phyloP scores from a whole-genome alignment of 2,329 filamentous ascomycete genomes.

The Fusarium oligoseptatum region DNA sequence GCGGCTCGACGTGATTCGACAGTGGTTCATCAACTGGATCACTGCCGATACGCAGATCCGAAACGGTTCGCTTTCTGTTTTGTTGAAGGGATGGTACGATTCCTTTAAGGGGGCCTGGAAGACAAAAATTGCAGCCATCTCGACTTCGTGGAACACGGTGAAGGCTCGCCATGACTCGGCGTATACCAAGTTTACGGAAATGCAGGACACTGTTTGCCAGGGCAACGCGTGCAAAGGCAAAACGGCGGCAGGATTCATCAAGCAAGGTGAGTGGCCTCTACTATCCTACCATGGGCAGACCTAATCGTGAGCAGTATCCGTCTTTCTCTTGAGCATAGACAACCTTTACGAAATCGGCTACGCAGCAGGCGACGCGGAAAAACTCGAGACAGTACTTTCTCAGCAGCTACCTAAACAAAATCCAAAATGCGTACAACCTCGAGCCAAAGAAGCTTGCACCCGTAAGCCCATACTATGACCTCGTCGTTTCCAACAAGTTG shows the following conservation, averaged over 20 bases:
- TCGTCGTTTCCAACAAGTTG: not conserved
- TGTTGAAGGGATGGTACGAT: constrained; percentile 24
- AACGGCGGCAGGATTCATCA: constrained; percentile 24
- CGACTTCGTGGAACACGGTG: not conserved
- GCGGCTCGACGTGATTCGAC: not conserved
- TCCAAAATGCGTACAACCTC: constrained; percentile 7
- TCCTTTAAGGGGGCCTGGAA: constrained; percentile 21
- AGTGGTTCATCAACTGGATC: constrained; percentile 32
- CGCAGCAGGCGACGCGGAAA: not conserved
- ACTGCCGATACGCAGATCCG: constrained; percentile 8
- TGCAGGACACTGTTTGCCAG: constrained; percentile 17
- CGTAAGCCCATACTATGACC: not conserved
- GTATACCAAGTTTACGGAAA: constrained; percentile 2
- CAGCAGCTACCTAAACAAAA: constrained; percentile 12
- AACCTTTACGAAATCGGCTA: constrained; percentile 14
- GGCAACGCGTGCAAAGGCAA: constrained; percentile 30
- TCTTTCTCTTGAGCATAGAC: constrained; percentile 18
- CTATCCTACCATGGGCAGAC: rapidly evolving
- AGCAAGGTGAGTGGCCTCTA: not conserved
- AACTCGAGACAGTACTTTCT: constrained; percentile 19
- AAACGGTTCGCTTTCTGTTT: constrained; percentile 15
- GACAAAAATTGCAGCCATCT: constrained; percentile 24
- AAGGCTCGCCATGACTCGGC: not conserved
- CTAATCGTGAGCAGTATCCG: constrained; percentile 6
- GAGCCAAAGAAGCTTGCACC: not conserved